A percentile compares a stretch with the other conserved stretches of the same genome.
Conservation (phyloP, 495 filamentous ascomycete species). For the Umbilicaria muhlenbergii region DNA sequence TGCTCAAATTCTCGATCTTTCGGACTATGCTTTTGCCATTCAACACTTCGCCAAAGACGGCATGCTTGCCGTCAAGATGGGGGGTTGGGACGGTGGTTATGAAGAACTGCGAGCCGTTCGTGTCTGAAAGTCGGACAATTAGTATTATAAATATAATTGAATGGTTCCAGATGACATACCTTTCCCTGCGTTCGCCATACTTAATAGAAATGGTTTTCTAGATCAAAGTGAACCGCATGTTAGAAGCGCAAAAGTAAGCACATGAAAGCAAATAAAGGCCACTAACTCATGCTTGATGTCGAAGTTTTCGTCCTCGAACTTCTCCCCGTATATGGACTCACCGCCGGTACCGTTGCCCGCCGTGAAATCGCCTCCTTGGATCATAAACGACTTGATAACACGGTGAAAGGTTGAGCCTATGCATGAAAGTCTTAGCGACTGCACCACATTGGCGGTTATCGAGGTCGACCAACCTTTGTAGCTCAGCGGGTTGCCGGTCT, state of each 20-base stretch:
- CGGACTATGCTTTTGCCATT: constrained; percentile 82
- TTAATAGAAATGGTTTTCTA: constrained; percentile 72
- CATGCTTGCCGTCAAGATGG: constrained; percentile 92
- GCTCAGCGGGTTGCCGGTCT: constrained; percentile 69
- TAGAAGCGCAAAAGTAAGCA: no score
- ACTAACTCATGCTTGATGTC: constrained; percentile 61
- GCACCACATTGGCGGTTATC: not conserved
- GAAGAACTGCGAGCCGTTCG: constrained; percentile 98
- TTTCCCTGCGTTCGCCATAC: constrained; percentile 95
- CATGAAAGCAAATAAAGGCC: no score
- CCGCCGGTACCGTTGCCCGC: constrained; percentile 90
- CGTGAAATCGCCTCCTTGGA: constrained; percentile 98
- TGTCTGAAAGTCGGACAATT: constrained; percentile 22
- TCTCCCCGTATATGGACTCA: constrained; percentile 94
- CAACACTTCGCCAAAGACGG: constrained; percentile 44
- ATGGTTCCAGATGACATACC: constrained; percentile 27
- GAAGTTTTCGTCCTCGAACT: constrained; percentile 98
- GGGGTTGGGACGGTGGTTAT: constrained; percentile 86
- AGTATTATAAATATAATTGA: not conserved
- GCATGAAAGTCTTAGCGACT: not conserved
- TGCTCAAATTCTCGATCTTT: constrained; percentile 77
- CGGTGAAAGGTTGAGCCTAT: constrained; percentile 80
- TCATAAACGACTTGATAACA: constrained; percentile 98
- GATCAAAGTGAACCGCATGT: no score
- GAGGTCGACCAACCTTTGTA: constrained; percentile 30